Evolutionary conservation across 1,284 basidiomycete genomes (phyloP), one percentile per base, ranked within the genome.

Genomic region (Cryptococcus sp.): DNA sequence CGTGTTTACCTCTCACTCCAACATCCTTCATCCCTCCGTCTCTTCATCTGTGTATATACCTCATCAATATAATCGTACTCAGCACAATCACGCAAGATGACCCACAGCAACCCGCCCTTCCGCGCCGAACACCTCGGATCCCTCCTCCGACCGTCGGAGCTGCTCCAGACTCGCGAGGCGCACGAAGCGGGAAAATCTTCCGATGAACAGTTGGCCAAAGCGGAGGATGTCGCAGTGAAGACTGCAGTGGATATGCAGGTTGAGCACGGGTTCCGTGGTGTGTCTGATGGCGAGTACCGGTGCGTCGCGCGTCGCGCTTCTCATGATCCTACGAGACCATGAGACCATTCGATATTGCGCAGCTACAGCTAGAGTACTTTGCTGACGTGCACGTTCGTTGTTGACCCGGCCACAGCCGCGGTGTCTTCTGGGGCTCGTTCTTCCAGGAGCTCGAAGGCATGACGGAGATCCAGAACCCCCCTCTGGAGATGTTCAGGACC

Each of bases 371-470:
- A 19, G 19, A n/a, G 38, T 4, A 41, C 4, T n/a, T 19, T 17
- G 16, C 35, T n/a, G 23, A 45, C 42, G 16, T n/a, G 42, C 13
- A 35, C 31, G 8, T 10, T 35, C 50, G n/a, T n/a, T 42, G 5
- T 22, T 23, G 46, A 16, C 15, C n/a, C 20, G 39, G 3, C 16
- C 19, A 1, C n/a, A 62, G 61, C 67, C 71, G 61, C 38, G 68
- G 59, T 50, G 61, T 61, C 59, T 73, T 74, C 64, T 75, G 67
- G 66, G 84, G 86, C 54, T 84, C 83, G 16, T 84, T 86, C 20
- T 87, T 84, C 69, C 83, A 86, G 64, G 86, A 80, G 61, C 75
- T 86, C 60, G 83, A 86, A 47, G 87, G 88, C 46, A 87, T 87
- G 81, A 82, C 86, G 83, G 86, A 88, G 66, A 83, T 86, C 65